These are phyloP conservation scores for Turnera subulata DNA, from an alignment of 345 rosid genomes.

Conservation along the genomic window DNA sequence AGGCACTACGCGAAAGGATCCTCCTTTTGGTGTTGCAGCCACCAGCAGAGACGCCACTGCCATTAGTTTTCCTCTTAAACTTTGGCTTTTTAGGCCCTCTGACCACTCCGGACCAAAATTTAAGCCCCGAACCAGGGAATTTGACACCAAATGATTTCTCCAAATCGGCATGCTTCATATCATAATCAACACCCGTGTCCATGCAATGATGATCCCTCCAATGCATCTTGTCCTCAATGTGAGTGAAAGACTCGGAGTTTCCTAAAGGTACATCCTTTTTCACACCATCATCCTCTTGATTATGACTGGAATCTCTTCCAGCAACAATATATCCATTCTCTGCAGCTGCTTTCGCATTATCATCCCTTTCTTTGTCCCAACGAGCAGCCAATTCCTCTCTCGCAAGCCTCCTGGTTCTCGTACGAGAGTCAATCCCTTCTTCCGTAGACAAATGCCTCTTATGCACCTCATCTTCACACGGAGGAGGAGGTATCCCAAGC, in stretches of 20 bases:
- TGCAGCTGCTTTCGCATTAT: conserved; percentile 71
- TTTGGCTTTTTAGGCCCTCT: conserved; percentile 54
- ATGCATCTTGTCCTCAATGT: conserved; percentile 72
- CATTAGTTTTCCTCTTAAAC: conserved; percentile 60
- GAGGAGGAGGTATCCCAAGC: conserved; percentile 80
- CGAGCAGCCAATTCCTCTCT: conserved; percentile 66
- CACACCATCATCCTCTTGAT: conserved; percentile 34
- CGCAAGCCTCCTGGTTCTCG: conserved; percentile 67
- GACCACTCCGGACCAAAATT: conserved; percentile 57
- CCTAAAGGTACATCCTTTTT: conserved; percentile 34
- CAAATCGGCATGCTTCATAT: conserved; percentile 78
- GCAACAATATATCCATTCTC: conserved; percentile 67
- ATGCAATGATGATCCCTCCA: conserved; percentile 75
- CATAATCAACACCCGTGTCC: conserved; percentile 77
- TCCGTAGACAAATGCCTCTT: conserved; percentile 64
- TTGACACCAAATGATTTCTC: conserved; percentile 92
- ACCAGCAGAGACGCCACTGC: conserved; percentile 38
- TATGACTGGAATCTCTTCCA: conserved; percentile 35
- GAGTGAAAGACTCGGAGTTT: conserved; percentile 45
- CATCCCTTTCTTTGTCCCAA: conserved; percentile 61
- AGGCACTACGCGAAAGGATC: conserved; percentile 75
- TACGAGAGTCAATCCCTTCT: conserved; percentile 94
- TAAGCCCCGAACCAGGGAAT: conserved; percentile 66
- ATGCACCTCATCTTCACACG: conserved; percentile 49
- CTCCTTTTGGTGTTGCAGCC: conserved; percentile 57